A percentile compares a stretch with the other conserved stretches of the same genome.
phyloP scores from a whole-genome alignment of 192 early-diverging fungal species.

The Coemansia sp. region DNA sequence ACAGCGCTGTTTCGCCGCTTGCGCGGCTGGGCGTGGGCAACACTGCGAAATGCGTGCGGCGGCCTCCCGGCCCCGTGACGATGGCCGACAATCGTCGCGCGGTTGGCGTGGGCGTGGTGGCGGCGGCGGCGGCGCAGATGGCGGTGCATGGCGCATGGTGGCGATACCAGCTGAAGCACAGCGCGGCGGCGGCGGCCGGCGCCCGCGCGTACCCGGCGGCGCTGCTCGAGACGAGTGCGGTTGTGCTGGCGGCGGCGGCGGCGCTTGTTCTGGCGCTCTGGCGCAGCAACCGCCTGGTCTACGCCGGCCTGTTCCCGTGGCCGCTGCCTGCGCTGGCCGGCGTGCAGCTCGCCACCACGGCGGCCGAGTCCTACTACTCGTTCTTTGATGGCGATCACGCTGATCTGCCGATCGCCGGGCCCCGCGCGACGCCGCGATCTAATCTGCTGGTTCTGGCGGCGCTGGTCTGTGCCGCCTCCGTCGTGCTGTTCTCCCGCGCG shows the following conservation, averaged over 20 bases:
- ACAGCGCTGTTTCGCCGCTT: not conserved
- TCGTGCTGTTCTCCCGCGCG: slow-evolving; percentile 11
- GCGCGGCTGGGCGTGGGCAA: not conserved
- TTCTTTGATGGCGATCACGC: slow-evolving; percentile 24
- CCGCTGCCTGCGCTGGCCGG: slow-evolving; percentile 11
- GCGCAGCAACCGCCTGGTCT: slow-evolving; percentile 15
- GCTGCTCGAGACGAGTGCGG: not conserved
- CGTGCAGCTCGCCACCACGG: slow-evolving; percentile 7
- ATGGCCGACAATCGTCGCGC: slow-evolving; percentile 27
- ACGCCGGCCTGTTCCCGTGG: slow-evolving; percentile 32
- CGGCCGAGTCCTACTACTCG: slow-evolving; percentile 29
- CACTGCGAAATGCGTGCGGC: slow-evolving; percentile 10
- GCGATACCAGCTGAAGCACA: not conserved
- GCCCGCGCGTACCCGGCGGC: not conserved
- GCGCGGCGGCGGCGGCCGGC: no score
- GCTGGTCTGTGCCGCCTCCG: not conserved
- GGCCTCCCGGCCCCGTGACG: slow-evolving; percentile 15
- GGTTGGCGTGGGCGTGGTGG: not conserved
- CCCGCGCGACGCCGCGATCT: slow-evolving; percentile 16
- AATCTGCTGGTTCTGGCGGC: slow-evolving; percentile 20
- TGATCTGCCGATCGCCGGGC: slow-evolving; percentile 16
- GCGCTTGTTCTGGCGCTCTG: not conserved
- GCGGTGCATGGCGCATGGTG: not conserved
- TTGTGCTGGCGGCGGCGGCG: not conserved
- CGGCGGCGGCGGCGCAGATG: slow-evolving; percentile 9